Evolutionary conservation across 2,329 filamentous ascomycete species (phyloP).

Genomic region (Stenocarpella maydis): DNA sequence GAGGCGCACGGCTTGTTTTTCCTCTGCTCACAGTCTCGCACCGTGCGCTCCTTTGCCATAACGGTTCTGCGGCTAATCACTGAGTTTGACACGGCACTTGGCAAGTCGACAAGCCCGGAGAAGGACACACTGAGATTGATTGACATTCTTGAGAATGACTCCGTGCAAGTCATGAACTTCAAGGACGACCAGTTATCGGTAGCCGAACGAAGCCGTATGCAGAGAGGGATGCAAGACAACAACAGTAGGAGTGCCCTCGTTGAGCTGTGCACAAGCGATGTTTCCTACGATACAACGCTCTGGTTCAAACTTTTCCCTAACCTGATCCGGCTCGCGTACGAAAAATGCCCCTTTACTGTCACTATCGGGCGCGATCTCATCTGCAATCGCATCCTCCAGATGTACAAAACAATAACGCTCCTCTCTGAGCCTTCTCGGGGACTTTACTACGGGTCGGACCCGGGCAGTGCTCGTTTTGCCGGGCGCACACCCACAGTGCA

Average conservation of each 20-base stretch:
- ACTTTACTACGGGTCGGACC: conserved; percentile 68
- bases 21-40: conserved; percentile 90
- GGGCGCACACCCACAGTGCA: conserved; percentile 72
- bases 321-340: conserved; percentile 87
- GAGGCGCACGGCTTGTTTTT: conserved; percentile 98
- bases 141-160: conserved; percentile 89
- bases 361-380: conserved; percentile 91
- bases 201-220: conserved; percentile 89
- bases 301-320: conserved; percentile 99
- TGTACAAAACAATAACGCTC: conserved; percentile 84
- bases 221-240: conserved; percentile 86
- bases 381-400: conserved; percentile 89
- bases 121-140: conserved; percentile 80
- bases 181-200: conserved; percentile 92
- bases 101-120: conserved; percentile 67
- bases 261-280: conserved; percentile 93
- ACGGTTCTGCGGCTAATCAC: conserved; percentile 91
- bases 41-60: conserved; percentile 89
- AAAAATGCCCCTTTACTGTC: conserved; percentile 90
- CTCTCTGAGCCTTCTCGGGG: conserved; percentile 78
- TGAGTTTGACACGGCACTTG: conserved; percentile 90
- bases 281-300: conserved; percentile 90
- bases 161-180: conserved; percentile 86
- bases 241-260: conserved; percentile 87
- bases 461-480: conserved; percentile 60